Conservation (phyloP, 169 alveolate species). For the Eimeria tenella region DNA sequence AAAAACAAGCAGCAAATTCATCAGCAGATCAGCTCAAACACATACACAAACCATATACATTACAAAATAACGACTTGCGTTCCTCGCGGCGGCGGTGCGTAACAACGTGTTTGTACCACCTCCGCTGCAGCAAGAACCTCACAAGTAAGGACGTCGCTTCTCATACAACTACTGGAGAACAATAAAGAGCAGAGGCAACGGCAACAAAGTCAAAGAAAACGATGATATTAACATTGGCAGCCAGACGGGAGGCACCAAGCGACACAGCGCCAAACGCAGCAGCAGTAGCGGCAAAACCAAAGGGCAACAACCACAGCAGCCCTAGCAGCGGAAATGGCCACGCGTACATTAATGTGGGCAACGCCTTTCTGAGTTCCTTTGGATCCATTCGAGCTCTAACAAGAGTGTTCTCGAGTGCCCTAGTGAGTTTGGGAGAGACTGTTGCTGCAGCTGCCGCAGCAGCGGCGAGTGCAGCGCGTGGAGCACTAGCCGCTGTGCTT, state of each 20-base stretch:
- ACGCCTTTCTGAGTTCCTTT: slow-evolving; percentile 8
- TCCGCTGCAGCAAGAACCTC: no score
- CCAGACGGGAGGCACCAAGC: neutral
- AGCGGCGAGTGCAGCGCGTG: slow-evolving; percentile 25
- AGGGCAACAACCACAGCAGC: slow-evolving; percentile 25
- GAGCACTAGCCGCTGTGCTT: slow-evolving; percentile 10
- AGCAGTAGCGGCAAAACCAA: neutral
- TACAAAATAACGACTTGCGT: no score
- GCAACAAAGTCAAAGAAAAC: neutral
- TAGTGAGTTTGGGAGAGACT: neutral
- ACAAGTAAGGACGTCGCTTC: no score
- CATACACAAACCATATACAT: no score
- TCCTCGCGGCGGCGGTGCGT: no score
- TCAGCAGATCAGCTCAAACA: neutral
- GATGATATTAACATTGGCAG: neutral
- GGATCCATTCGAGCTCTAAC: slow-evolving; percentile 10
- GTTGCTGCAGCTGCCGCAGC: slow-evolving; percentile 55
- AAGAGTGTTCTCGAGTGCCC: slow-evolving; percentile 16
- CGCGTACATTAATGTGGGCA: slow-evolving; percentile 42
- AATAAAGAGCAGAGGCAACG: neutral
- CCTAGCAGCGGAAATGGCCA: neutral
- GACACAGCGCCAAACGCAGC: neutral
- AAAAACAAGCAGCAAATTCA: neutral
- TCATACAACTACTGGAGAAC: no score
- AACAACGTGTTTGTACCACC: no score